Percentiles rank a stretch among this genome's conserved stretches.
phyloP scores from a whole-genome alignment of 192 early-diverging fungal genomes.

The Phycomyces nitens region DNA sequence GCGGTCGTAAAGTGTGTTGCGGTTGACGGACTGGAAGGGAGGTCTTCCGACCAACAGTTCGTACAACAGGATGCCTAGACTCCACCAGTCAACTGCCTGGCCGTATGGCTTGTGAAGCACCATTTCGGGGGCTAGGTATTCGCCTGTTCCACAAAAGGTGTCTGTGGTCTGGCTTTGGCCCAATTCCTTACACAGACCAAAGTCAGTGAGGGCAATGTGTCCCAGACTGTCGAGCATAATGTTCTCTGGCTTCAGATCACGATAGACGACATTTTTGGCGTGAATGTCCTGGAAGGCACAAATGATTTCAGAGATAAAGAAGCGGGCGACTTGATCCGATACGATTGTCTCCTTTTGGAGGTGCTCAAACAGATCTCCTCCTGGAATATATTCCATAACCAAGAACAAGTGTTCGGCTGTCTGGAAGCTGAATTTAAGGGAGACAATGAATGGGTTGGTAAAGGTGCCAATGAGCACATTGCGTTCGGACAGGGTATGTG shows the following conservation, averaged over 20 bases:
- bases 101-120: constrained; percentile 66
- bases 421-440: constrained; percentile 78
- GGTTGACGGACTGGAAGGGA: constrained; percentile 67
- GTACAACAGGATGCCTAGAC: constrained; percentile 74
- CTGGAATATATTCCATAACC: constrained; percentile 76
- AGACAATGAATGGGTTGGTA: constrained; percentile 69
- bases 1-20: constrained; percentile 66
- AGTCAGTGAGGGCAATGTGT: constrained; percentile 72
- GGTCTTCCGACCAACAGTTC: constrained; percentile 68
- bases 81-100: constrained; percentile 80
- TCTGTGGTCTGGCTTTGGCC: constrained; percentile 54
- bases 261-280: constrained; percentile 62
- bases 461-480: constrained; percentile 67
- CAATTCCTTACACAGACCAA: constrained; percentile 74
- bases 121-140: constrained; percentile 89
- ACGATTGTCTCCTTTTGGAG: constrained; percentile 66
- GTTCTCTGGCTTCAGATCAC: constrained; percentile 73
- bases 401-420: constrained; percentile 72
- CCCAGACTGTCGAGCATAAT: constrained; percentile 62
- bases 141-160: constrained; percentile 87
- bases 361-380: constrained; percentile 77
- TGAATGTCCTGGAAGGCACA: constrained; percentile 70
- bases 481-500: constrained; percentile 73
- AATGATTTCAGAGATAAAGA: constrained; percentile 67
- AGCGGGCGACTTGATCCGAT: constrained; percentile 59